phyloP scores from a whole-genome alignment of 2,329 filamentous ascomycete species.

The Daldinia sp. region DNA sequence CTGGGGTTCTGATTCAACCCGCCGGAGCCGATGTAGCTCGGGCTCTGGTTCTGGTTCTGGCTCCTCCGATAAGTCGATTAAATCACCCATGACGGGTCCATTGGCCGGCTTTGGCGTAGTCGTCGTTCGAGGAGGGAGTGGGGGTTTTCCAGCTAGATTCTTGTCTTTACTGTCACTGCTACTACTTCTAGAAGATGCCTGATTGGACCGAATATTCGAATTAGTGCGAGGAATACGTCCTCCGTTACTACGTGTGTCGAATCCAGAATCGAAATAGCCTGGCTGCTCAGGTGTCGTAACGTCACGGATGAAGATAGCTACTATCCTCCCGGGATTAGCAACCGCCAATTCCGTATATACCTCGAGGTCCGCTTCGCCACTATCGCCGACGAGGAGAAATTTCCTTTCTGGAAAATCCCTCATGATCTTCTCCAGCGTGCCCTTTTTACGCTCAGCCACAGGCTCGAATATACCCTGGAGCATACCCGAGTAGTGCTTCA shows the following conservation, averaged over 20 bases:
- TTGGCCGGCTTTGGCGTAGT: slow-evolving; percentile 44
- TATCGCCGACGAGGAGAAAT: slow-evolving; percentile 94
- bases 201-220: slow-evolving; percentile 27
- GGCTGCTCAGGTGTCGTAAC: slow-evolving; percentile 83
- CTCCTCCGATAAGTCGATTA: slow-evolving; percentile 72
- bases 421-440: slow-evolving; percentile 85
- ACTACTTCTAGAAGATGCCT: slow-evolving; percentile 34
- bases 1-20: slow-evolving; percentile 52
- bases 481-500: slow-evolving; percentile 98
- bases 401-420: slow-evolving; percentile 88
- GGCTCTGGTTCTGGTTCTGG: slow-evolving; percentile 49
- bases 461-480: slow-evolving; percentile 98
- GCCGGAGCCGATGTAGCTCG: slow-evolving; percentile 53
- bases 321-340: slow-evolving; percentile 83
- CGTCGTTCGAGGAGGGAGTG: slow-evolving; percentile 51
- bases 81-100: slow-evolving; percentile 64
- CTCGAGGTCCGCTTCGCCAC: slow-evolving; percentile 95
- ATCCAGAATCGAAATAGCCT: slow-evolving; percentile 80
- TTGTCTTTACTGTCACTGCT: slow-evolving; percentile 35
- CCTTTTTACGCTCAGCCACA: slow-evolving; percentile 93
- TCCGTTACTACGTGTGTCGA: slow-evolving; percentile 47
- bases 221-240: slow-evolving; percentile 46
- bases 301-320: slow-evolving; percentile 93
- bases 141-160: slow-evolving; percentile 47
- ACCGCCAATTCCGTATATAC: slow-evolving; percentile 95